Conservation (phyloP, 768 basidiomycete genomes). For the Auricularia sp. region DNA sequence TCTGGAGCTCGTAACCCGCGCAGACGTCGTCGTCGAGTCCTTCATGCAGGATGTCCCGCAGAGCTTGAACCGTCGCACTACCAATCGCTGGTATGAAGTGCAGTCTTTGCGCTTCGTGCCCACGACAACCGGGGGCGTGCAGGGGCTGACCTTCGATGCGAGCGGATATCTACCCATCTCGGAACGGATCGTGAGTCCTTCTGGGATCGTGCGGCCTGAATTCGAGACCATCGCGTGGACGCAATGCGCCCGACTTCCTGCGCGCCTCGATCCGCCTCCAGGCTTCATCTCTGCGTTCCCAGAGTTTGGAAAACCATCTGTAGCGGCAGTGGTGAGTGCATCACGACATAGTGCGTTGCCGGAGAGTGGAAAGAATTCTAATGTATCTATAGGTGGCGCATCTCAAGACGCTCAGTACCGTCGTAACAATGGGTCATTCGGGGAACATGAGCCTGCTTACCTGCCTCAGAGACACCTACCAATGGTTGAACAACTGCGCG, state of each 20-base stretch:
- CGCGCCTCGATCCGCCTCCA: slow-evolving; percentile 16
- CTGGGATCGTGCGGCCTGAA: slow-evolving; percentile 26
- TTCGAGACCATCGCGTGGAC: slow-evolving; percentile 39
- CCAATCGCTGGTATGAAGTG: slow-evolving; percentile 21
- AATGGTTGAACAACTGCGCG: slow-evolving; percentile 28
- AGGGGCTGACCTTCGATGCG: slow-evolving; percentile 5
- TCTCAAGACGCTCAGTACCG: slow-evolving; percentile 23
- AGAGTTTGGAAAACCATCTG: slow-evolving; percentile 29
- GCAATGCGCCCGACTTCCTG: slow-evolving; percentile 29
- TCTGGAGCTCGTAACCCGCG: background rate
- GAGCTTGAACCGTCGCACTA: slow-evolving; percentile 8
- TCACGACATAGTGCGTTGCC: background rate
- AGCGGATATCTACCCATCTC: slow-evolving; percentile 17
- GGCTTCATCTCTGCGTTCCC: slow-evolving; percentile 26
- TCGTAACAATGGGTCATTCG: slow-evolving; percentile 19
- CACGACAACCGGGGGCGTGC: slow-evolving; percentile 16
- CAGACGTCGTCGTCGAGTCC: slow-evolving; percentile 18
- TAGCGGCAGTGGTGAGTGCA: slow-evolving; percentile 33
- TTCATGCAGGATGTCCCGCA: slow-evolving; percentile 29
- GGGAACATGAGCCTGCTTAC: slow-evolving; percentile 19
- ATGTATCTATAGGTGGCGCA: slow-evolving; percentile 28
- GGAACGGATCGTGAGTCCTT: slow-evolving; percentile 27
- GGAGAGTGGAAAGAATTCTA: background rate
- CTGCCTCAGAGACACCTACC: slow-evolving; percentile 34
- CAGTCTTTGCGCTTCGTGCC: slow-evolving; percentile 33